Evolutionary conservation across 208 protist genomes (phyloP), one percentile per base, ranked within the genome.

Genomic region (Leishmania tropica): DNA sequence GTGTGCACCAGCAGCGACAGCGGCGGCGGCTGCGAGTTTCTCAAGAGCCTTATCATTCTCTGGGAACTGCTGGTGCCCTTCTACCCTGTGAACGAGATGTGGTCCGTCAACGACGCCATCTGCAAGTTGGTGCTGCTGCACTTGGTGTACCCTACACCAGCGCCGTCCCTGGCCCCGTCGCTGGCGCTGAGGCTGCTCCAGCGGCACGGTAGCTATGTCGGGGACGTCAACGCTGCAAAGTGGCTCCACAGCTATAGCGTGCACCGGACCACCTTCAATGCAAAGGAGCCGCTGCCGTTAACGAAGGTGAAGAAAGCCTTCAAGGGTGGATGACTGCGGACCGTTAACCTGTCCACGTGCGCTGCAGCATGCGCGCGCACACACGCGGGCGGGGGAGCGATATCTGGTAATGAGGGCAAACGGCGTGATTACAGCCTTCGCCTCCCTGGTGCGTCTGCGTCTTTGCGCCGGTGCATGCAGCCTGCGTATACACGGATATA

Each of bases 71-170:
- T 97, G 56, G 72, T 76, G 17, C 76, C 87, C 19, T 97, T 96
- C 81, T 97, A 97, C 78, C 94, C 94, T 3, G 75, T 81, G 60
- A 81, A 92, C 42, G 91, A 97, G 82, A 93, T 93, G 85, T 97
- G 94, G 94, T 88, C 92, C 0, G 79, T 97, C 53, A 92, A 97
- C 76, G 79, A 87, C 31, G 87, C 88, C 19, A 92, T 95, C 64
- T 95, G 90, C 73, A 85, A 93, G 75, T 53, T 91, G 60, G 90
- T 94, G 24, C 75, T 95, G 13, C 68, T 93, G 31, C 87, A 91
- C 5, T 62, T 95, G 1, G 68, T 92, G 60, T 87, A 81, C 68
- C 81, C 87, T n/a, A 73, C 56, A 1, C 62, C 74, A 24, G 11
- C 71, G 40, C 76, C 67, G 15, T 51, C 68, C 0, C 81, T 95